Evolutionary conservation across 768 basidiomycete genomes (phyloP).

Genomic region (Termitomyces sp.): DNA sequence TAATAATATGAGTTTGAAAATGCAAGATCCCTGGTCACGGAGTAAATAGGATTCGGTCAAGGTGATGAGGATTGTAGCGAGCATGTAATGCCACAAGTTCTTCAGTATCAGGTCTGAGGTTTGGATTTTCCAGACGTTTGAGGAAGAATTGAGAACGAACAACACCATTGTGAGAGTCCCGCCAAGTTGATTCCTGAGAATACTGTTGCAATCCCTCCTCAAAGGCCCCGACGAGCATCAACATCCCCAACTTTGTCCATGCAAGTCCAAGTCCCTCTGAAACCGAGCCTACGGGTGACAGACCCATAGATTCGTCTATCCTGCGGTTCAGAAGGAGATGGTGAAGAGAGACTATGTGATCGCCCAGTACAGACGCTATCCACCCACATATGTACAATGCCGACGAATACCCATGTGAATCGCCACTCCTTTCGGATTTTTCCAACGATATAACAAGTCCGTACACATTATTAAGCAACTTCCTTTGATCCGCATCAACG

Average conservation of each 20-base stretch:
- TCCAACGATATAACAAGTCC: not conserved
- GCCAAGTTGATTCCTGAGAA: not conserved
- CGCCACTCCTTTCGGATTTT: not conserved
- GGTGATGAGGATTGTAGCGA: too few species aligned
- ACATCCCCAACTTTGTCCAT: not conserved
- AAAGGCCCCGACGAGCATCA: constrained; percentile 1
- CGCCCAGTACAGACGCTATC: not conserved
- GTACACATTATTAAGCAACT: too few species aligned
- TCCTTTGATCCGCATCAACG: too few species aligned
- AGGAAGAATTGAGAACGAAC: too few species aligned
- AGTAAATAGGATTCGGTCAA: too few species aligned
- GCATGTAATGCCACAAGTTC: too few species aligned
- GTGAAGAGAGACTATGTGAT: not conserved
- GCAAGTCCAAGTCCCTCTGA: not conserved
- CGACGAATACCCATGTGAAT: not conserved
- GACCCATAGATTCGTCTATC: not conserved
- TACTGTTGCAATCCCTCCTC: not conserved
- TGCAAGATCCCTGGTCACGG: too few species aligned
- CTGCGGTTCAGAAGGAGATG: not conserved
- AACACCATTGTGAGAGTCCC: too few species aligned
- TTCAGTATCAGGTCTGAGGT: too few species aligned
- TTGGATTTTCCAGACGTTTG: too few species aligned
- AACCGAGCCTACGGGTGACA: not conserved
- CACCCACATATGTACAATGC: too few species aligned
- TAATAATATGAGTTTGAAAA: too few species aligned